Conservation (phyloP, 2,329 filamentous ascomycete species). For the Aureobasidium uvarum region DNA sequence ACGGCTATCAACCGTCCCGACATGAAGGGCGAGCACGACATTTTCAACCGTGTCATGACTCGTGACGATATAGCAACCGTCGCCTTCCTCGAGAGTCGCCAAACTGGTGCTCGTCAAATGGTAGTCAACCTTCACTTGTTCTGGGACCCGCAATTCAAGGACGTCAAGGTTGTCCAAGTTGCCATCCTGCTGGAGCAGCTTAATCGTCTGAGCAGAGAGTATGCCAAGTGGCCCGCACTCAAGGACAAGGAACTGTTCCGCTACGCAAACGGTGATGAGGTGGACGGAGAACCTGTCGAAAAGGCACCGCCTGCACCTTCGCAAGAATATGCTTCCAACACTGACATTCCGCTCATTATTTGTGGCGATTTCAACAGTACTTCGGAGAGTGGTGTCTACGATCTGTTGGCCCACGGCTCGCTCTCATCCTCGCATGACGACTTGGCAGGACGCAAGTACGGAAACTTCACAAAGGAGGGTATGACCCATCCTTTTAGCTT, state of each 20-base stretch:
- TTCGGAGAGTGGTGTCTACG: slow-evolving; percentile 83
- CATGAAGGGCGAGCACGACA: slow-evolving; percentile 96
- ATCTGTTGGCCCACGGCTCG: slow-evolving; percentile 77
- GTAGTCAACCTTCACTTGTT: slow-evolving; percentile 92
- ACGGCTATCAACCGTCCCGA: slow-evolving; percentile 92
- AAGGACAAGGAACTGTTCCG: slow-evolving; percentile 67
- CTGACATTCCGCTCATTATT: slow-evolving; percentile 84
- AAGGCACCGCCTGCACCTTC: slow-evolving; percentile 65
- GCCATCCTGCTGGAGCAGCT: slow-evolving; percentile 94
- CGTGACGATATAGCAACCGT: slow-evolving; percentile 95
- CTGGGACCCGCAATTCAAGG: slow-evolving; percentile 86
- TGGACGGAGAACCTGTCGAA: slow-evolving; percentile 51
- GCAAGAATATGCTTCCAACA: slow-evolving; percentile 78
- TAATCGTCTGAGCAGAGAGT: slow-evolving; percentile 80
- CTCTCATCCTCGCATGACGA: slow-evolving; percentile 78
- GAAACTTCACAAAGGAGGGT: slow-evolving; percentile 86
- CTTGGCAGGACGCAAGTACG: slow-evolving; percentile 77
- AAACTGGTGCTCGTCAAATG: slow-evolving; percentile 86
- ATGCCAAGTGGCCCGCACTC: slow-evolving; percentile 72
- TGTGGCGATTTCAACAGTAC: slow-evolving; percentile 97
- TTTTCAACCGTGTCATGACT: slow-evolving; percentile 98
- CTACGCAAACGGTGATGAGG: slow-evolving; percentile 48
- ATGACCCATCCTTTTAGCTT: slow-evolving; percentile 94
- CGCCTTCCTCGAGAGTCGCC: slow-evolving; percentile 86
- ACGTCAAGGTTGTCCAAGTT: slow-evolving; percentile 95